Base-by-base conservation (phyloP, 345 rosid species). In the Salix dunnii region DNA sequence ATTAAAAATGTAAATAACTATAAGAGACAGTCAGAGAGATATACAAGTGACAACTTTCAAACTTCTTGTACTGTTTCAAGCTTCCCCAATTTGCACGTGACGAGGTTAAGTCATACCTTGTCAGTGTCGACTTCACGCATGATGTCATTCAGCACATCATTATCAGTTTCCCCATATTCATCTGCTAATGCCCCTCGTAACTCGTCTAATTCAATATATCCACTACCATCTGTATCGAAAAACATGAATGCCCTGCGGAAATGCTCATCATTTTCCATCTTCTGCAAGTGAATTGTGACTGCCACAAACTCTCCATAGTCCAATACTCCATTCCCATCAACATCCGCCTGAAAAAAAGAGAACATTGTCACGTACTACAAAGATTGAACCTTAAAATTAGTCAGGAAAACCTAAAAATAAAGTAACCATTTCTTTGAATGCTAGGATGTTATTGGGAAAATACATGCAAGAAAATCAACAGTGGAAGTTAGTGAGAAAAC, bases 241-340 rank as follows among this genome's bases (percentile, higher is more conserved):
- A 89, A 96, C 92, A 86, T 89, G 83, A 96, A 96, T 60, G 99
- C 97, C 85, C 90, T 87, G 70, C 88, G 93, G 79, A 96, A 86
- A 86, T 93, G 99, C 61, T 93, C 99, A 62, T 93, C 98, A 61
- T 96, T 96, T 82, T 90, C 99, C 91, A 96, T 91, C 89, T 91
- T 91, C 88, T 91, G 97, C 89, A 96, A 86, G 84, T 96, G 99
- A 76, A 96, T 90, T n/a, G 97, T 91, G 78, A 96, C 99, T 25
- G 98, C 99, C 48, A 93, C 98, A 83, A 96, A 96, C 78, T 96
- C 99, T 43, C 98, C 97, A 64, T 93, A 96, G 80, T 91, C 96
- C 71, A 96, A 81, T 11, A 89, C 84, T 61, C 99, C 99, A 78
- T 93, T 92, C 46, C 97, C 96, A 82, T 93, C 96, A 75, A 93